phyloP scores from a whole-genome alignment of 2,329 filamentous ascomycete species.

The Diaporthe caulivora region DNA sequence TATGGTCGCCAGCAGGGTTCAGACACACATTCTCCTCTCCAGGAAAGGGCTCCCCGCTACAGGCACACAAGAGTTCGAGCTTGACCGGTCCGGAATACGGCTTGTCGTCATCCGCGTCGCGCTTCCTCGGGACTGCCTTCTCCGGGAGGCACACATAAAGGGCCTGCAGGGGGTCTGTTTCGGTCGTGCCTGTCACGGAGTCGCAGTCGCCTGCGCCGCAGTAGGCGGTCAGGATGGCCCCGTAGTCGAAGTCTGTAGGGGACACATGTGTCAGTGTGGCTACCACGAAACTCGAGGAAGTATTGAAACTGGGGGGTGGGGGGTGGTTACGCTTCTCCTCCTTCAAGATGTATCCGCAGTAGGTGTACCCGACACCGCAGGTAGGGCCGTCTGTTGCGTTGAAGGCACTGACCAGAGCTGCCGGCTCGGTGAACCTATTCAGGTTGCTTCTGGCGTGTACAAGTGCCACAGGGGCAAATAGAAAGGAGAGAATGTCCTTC shows the following conservation, averaged over 20 bases:
- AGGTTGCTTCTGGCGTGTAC: neutral
- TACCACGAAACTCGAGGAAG: no score
- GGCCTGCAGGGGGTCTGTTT: slow-evolving; percentile 37
- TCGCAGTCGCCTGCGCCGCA: slow-evolving; percentile 37
- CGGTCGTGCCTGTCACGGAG: slow-evolving; percentile 32
- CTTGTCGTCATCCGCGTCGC: slow-evolving; percentile 14
- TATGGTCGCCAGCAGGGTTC: slow-evolving; percentile 37
- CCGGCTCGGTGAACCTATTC: neutral
- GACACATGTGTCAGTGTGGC: neutral
- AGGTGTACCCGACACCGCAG: slow-evolving; percentile 38
- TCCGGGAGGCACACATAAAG: slow-evolving; percentile 37
- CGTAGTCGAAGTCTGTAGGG: slow-evolving; percentile 33
- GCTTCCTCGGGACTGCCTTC: slow-evolving; percentile 32
- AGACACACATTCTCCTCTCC: slow-evolving; percentile 37
- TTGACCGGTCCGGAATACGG: slow-evolving; percentile 39
- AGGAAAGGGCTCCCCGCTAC: slow-evolving; percentile 32
- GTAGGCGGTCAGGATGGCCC: slow-evolving; percentile 39
- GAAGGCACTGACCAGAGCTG: neutral
- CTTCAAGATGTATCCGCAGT: slow-evolving; percentile 39
- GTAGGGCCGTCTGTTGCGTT: slow-evolving; percentile 21
- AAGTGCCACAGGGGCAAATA: slow-evolving; percentile 14
- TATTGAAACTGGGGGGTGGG: rapidly evolving
- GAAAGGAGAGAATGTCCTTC: slow-evolving; percentile 17
- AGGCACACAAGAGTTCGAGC: slow-evolving; percentile 39
- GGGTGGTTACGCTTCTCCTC: slow-evolving; percentile 31